Evolutionary conservation across 306 rosid genomes (phyloP).

Genomic region (Quercus mongolica): DNA sequence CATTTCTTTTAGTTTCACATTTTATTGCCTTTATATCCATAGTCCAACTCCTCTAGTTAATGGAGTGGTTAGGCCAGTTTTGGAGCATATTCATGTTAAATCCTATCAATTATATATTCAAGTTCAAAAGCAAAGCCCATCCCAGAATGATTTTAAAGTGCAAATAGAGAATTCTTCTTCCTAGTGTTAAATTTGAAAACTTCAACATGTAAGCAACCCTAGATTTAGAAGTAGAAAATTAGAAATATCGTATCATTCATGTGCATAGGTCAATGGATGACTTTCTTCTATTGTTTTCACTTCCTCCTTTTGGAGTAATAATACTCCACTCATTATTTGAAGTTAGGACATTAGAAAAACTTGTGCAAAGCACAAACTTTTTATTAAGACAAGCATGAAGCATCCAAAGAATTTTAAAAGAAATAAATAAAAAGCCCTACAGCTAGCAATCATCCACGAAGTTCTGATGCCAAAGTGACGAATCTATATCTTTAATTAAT

Average conservation of each 20-base stretch:
- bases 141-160: not conserved
- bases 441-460: constrained; percentile 22
- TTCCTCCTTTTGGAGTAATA: constrained; percentile 3
- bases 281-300: not conserved
- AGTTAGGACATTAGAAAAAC: not conserved
- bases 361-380: not conserved
- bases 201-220: no score
- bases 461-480: constrained; percentile 36
- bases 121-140: not conserved
- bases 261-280: not conserved
- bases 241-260: not conserved
- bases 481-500: constrained; percentile 39
- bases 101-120: not conserved
- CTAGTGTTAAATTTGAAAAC: not conserved
- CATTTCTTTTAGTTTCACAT: not conserved
- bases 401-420: not conserved
- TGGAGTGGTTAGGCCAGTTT: no score
- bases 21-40: not conserved
- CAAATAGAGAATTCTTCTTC: not conserved
- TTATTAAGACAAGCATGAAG: constrained; percentile 19
- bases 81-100: not conserved
- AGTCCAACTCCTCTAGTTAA: no score
- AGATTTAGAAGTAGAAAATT: no score
- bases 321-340: not conserved
- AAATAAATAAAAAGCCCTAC: constrained; percentile 15